Percentiles rank a stretch among this genome's conserved stretches.
phyloP scores from a whole-genome alignment of 2,329 filamentous ascomycete genomes.

The Ophiostoma perfectum region DNA sequence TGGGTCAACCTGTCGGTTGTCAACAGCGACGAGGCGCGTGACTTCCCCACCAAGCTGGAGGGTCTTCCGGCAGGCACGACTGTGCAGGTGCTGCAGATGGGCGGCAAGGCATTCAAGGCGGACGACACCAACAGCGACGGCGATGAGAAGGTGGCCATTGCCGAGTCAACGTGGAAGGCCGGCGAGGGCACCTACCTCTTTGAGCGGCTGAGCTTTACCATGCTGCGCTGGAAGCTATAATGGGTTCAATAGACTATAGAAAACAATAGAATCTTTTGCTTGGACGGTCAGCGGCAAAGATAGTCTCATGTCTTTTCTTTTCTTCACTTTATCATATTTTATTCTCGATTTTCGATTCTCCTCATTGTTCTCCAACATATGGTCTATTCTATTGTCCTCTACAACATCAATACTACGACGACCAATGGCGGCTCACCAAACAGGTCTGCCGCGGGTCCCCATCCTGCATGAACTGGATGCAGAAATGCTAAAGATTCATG shows the following conservation, averaged over 20 bases:
- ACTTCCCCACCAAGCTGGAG: constrained; percentile 57
- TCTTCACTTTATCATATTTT: no score
- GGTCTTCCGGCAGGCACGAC: neutral
- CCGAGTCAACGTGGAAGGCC: neutral
- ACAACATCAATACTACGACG: no score
- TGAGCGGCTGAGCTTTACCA: constrained; percentile 8
- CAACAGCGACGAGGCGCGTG: constrained; percentile 60
- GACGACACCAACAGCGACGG: constrained; percentile 18
- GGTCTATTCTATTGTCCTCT: no score
- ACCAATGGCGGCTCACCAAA: no score
- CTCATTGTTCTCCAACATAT: no score
- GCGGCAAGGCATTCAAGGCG: constrained; percentile 10
- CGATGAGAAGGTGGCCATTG: neutral
- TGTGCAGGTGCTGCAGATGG: constrained; percentile 19
- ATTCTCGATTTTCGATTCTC: no score
- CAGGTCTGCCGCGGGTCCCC: no score
- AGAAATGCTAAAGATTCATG: no score
- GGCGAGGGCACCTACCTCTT: neutral
- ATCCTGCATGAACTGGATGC: no score
- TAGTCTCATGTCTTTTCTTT: no score
- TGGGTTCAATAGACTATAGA: neutral
- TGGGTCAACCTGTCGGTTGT: constrained; percentile 67
- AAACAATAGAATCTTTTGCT: no score
- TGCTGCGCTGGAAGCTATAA: constrained; percentile 11
- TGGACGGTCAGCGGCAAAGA: no score